Evolutionary conservation across 2,329 filamentous ascomycete genomes (phyloP).

Genomic region (Achaetomium macrosporum): DNA sequence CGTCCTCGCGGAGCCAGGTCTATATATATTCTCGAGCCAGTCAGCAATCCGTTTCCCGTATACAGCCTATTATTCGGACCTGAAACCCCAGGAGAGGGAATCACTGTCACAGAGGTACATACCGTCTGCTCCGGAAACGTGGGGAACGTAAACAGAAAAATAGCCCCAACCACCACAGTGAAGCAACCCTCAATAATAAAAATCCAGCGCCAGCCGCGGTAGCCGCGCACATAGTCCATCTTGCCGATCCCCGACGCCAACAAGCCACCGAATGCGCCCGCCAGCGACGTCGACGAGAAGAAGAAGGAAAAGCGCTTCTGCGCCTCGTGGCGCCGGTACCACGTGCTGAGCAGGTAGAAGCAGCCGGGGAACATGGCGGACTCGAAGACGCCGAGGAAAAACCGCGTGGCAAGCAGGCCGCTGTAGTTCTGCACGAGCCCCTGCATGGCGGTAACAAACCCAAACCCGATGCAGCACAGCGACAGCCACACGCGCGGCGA

Average conservation of each 20-base stretch:
- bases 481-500: conserved; percentile 67
- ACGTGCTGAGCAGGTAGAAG: conserved; percentile 66
- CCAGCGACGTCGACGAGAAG: conserved; percentile 75
- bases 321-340: conserved; percentile 82
- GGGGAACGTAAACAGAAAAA: conserved; percentile 65
- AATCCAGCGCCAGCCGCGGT: conserved; percentile 73
- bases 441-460: conserved; percentile 67
- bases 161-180: conserved; percentile 54
- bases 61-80: no score
- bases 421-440: conserved; percentile 72
- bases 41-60: no score
- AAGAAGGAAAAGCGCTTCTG: conserved; percentile 93
- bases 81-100: no score
- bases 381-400: conserved; percentile 77
- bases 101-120: conserved; percentile 19
- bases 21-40: no score
- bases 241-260: conserved; percentile 84
- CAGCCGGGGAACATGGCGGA: conserved; percentile 72
- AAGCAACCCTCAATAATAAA: conserved; percentile 71
- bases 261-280: conserved; percentile 79
- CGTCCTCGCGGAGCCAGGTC: conserved; percentile 66
- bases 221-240: conserved; percentile 66
- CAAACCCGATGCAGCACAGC: conserved; percentile 79
- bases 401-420: conserved; percentile 71
- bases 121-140: conserved; percentile 46